Percentiles rank a stretch among this genome's conserved stretches.
Evolutionary conservation across 1,284 basidiomycete species (phyloP).

Genomic region (Rhodofomes roseus): DNA sequence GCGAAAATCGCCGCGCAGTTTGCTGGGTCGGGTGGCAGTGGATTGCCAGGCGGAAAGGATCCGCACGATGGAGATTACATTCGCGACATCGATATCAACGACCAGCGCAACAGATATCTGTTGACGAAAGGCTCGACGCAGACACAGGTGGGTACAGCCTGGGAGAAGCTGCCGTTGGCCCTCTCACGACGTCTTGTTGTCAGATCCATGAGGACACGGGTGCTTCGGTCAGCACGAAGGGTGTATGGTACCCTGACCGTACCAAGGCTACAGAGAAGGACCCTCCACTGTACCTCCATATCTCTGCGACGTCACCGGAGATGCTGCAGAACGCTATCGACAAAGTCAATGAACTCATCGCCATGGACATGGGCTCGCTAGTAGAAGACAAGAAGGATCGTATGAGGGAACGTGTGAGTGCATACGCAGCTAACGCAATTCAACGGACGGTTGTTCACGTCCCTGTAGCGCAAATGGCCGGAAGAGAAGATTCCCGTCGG

Average conservation of each 20-base stretch:
- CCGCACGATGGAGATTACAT: constrained; percentile 81
- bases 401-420: constrained; percentile 51
- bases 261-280: constrained; percentile 87
- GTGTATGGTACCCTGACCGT: constrained; percentile 92
- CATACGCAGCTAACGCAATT: background rate
- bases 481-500: constrained; percentile 90
- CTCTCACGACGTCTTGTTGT: background rate
- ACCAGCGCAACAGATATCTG: constrained; percentile 92
- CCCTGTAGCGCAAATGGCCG: constrained; percentile 83
- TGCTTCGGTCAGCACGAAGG: constrained; percentile 87
- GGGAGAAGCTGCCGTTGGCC: background rate
- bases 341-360: constrained; percentile 84
- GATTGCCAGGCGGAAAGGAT: constrained; percentile 46
- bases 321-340: constrained; percentile 78
- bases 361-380: constrained; percentile 82
- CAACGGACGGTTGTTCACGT: background rate
- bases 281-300: constrained; percentile 92
- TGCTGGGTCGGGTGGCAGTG: constrained; percentile 40
- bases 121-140: constrained; percentile 94
- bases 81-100: constrained; percentile 96
- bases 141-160: constrained; percentile 59
- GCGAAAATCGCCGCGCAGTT: constrained; percentile 91
- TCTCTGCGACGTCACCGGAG: constrained; percentile 81
- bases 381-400: constrained; percentile 82
- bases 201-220: constrained; percentile 90